Evolutionary conservation across 176 grass and related monocot genomes (phyloP).

Genomic region (Tillandsia leiboldiana): DNA sequence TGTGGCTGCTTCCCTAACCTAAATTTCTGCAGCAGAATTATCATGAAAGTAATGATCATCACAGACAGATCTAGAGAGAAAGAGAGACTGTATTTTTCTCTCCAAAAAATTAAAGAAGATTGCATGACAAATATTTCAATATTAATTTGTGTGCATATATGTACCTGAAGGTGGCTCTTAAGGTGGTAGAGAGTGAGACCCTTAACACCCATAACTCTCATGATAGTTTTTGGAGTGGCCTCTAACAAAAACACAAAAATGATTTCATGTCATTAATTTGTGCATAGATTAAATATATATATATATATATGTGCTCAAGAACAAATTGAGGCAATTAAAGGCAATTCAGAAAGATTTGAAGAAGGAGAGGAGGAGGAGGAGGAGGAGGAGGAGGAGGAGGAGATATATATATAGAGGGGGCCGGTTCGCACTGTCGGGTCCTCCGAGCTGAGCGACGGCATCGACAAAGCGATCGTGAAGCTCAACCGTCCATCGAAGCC

Average conservation of each 20-base stretch:
- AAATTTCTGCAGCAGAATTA: constrained; percentile 66
- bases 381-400: background rate
- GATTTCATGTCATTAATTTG: background rate
- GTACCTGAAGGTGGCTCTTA: constrained; percentile 96
- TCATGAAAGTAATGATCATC: constrained; percentile 6
- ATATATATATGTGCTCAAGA: background rate
- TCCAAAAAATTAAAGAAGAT: no score
- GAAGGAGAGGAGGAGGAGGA: background rate
- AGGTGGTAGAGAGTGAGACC: constrained; percentile 94
- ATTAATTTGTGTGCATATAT: constrained; percentile 19
- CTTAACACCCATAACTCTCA: constrained; percentile 99
- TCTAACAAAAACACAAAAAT: constrained; percentile 28
- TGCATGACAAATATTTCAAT: background rate
- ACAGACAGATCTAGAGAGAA: background rate
- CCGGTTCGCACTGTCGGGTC: constrained; percentile 59
- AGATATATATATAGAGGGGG: background rate
- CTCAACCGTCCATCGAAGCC: constrained; percentile 87
- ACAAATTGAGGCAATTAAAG: background rate
- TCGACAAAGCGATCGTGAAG: constrained; percentile 97
- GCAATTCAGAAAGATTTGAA: background rate
- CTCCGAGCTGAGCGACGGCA: constrained; percentile 85
- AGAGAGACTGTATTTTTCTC: background rate
- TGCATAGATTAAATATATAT: background rate
- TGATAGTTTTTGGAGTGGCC: constrained; percentile 96
- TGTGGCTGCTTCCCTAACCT: constrained; percentile 93